Evolutionary conservation across 179 eudicot species (phyloP).

Genomic region (Nepenthes alata): DNA sequence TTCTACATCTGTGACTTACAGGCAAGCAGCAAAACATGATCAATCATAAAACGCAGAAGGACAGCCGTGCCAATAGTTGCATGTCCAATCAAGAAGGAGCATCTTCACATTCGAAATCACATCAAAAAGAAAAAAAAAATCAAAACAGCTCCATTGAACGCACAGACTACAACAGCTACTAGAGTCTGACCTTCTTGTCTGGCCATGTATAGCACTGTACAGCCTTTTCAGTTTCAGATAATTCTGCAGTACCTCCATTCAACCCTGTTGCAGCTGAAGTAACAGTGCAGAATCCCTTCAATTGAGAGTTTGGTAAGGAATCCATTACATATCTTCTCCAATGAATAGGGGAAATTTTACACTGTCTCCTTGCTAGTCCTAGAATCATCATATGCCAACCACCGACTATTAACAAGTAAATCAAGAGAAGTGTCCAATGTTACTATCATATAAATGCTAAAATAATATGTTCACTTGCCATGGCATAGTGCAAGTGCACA

Average conservation of each 20-base stretch:
- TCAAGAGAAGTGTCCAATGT: no score
- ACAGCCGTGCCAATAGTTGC: background rate
- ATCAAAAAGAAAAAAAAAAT: background rate
- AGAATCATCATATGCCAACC: background rate
- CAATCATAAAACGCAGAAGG: background rate
- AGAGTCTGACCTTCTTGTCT: conserved; percentile 44
- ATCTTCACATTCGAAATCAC: background rate
- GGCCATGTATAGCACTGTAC: conserved; percentile 53
- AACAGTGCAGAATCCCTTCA: conserved; percentile 20
- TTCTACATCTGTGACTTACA: no score
- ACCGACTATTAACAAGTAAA: background rate
- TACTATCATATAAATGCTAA: no score
- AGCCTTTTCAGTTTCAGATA: conserved; percentile 31
- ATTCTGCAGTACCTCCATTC: conserved; percentile 23
- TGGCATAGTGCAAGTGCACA: no score
- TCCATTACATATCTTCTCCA: conserved; percentile 15
- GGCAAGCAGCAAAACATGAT: no score
- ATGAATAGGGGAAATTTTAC: conserved; percentile 12
- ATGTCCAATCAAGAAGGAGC: background rate
- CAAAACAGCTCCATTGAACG: background rate
- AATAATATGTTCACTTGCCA: no score
- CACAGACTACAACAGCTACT: no score
- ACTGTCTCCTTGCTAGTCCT: conserved; percentile 19
- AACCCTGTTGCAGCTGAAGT: conserved; percentile 23
- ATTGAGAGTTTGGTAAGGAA: conserved; percentile 13